Evolutionary conservation across 2,329 filamentous ascomycete genomes (phyloP).

Genomic region (Aureobasidium zeae): DNA sequence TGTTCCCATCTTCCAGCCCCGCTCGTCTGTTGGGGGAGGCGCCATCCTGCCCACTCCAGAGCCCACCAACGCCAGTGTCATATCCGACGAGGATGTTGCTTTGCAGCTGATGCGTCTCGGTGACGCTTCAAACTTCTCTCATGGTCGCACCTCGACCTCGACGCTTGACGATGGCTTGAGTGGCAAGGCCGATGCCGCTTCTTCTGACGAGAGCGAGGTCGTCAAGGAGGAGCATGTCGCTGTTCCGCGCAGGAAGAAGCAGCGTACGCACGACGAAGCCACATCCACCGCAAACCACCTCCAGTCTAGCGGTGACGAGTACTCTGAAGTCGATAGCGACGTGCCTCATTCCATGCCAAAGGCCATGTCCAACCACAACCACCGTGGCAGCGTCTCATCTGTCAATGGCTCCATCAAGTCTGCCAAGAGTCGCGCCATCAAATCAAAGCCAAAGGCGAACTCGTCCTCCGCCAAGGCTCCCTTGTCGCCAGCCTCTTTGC

Average conservation of each 20-base stretch:
- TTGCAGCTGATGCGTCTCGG: constrained; percentile 94
- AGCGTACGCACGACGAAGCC: constrained; percentile 39
- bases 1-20: constrained; percentile 32
- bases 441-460: constrained; percentile 46
- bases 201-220: constrained; percentile 62
- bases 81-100: constrained; percentile 96
- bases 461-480: constrained; percentile 34
- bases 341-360: constrained; percentile 40
- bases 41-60: constrained; percentile 78
- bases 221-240: constrained; percentile 54
- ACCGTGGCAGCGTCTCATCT: constrained; percentile 27
- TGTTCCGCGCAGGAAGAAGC: constrained; percentile 29
- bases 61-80: constrained; percentile 91
- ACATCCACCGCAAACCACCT: constrained; percentile 48
- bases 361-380: constrained; percentile 26
- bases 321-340: constrained; percentile 47
- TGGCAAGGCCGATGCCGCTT: constrained; percentile 74
- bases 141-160: constrained; percentile 85
- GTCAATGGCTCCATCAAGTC: constrained; percentile 29
- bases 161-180: constrained; percentile 91
- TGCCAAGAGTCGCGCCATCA: constrained; percentile 34
- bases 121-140: constrained; percentile 86
- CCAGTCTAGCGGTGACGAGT: constrained; percentile 52
- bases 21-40: constrained; percentile 40
- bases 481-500: constrained; percentile 52